Base-by-base conservation (phyloP, 106 monocot species). In the Dactylorhiza incarnata region DNA sequence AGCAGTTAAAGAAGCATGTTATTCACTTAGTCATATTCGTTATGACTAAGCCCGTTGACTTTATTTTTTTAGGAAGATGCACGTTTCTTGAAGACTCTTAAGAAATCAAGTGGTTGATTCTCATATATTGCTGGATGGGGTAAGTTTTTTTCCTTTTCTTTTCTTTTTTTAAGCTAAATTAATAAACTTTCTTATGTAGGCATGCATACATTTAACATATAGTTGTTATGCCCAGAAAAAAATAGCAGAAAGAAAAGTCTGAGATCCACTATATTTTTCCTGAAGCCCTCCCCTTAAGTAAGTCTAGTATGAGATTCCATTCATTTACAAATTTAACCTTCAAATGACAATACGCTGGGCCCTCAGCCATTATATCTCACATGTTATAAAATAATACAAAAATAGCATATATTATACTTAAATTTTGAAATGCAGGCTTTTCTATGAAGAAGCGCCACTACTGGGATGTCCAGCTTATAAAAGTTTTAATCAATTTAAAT, bases 71-170 rank as follows among this genome's bases (percentile, higher is more conserved):
- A n/a, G n/a, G n/a, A n/a, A n/a, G n/a, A n/a, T n/a, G n/a, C n/a
- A n/a, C n/a, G n/a, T n/a, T n/a, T n/a, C n/a, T n/a, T n/a, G n/a
- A n/a, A n/a, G n/a, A n/a, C n/a, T n/a, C n/a, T n/a, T n/a, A n/a
- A n/a, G n/a, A n/a, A n/a, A n/a, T n/a, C n/a, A n/a, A n/a, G n/a
- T n/a, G n/a, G n/a, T n/a, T n/a, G 90, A 90, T 85, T 58, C 61
- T 48, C 90, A 90, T 75, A 80, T 80, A 69, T 84, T 90, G 29
- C 74, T 90, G 52, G 78, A 84, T 74, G 82, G 78, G 22, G 90
- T 90, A 69, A 83, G 90, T 37, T 59, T 45, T 73, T n/a, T n/a
- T n/a, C n/a, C n/a, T 80, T 56, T 22, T 55, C 9, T 48, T 13
- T 55, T 68, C 19, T n/a, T n/a, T n/a, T n/a, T n/a, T n/a, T n/a